Base-by-base conservation (phyloP, 225 moss, liverwort and hornwort genomes). In the Antitrichia curtipendula region DNA sequence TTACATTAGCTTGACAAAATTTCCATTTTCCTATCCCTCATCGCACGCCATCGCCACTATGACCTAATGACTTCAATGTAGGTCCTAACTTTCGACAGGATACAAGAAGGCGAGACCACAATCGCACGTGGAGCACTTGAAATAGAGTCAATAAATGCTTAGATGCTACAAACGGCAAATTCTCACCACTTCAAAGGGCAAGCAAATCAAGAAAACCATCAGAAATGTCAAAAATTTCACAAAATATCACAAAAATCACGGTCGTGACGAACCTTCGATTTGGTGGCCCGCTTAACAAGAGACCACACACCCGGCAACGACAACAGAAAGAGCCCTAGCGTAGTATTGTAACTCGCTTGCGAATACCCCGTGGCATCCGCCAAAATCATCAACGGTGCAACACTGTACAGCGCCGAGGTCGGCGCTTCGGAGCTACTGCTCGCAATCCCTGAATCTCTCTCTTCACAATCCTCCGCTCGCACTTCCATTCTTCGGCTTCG, bases 251-350 rank as follows among this genome's bases (percentile, higher is more conserved):
- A n/a, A 45, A 66, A 78, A 18, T 40, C 60, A 77, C 38, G 61
- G 53, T 25, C 47, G 29, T 32, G 80, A 84, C 86, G 2, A 61
- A 98, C 97, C 97, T 99, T 99, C 29, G 92, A 92, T 90, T 99
- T 99, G 54, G 95, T 97, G 43, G 98, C 96, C 59, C 98, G 95
- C 92, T 99, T 99, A 54, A 99, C 94, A 64, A 99, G 95, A 65
- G 99, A 99, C 99, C 99, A 99, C 58, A 99, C 94, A 12, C 99
- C 99, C 32, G 99, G 99, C 85, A 99, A 93, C 31, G 99, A 99
- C 47, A 99, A 84, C 61, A 99, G 89, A 82, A 99, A 99, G 56
- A 99, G 95, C 38, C 97, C 97, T 18, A 99, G 90, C 59, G 99
- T 96, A 22, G 99, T 99, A 90, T 99, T 97, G 88, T 99, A 99